Percentiles rank a stretch among this genome's conserved stretches.
These are phyloP conservation scores for Phalaenopsis hybrid DNA, from an alignment of 116 monocot species.

Conservation along the genomic window DNA sequence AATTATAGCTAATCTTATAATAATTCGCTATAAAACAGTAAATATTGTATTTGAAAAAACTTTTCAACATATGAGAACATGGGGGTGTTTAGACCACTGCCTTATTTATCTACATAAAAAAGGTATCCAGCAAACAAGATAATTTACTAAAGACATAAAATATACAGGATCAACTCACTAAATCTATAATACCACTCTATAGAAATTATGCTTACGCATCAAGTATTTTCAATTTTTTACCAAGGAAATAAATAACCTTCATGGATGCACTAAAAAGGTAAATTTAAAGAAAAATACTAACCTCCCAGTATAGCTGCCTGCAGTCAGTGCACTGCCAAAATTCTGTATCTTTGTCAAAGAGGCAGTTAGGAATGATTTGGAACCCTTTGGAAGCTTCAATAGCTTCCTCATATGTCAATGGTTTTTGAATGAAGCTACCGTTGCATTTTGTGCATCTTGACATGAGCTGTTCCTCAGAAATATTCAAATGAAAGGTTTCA, in stretches of 20 bases:
- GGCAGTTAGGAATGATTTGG: constrained; percentile 83
- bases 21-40: neutral
- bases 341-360: constrained; percentile 72
- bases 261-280: too few relatives aligned
- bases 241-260: too few relatives aligned
- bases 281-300: constrained; percentile 13
- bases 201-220: too few relatives aligned
- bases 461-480: constrained; percentile 88
- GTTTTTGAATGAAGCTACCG: constrained; percentile 88
- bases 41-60: neutral
- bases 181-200: neutral
- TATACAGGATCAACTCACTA: neutral
- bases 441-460: constrained; percentile 99
- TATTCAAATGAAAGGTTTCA: constrained; percentile 69
- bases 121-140: neutral
- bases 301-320: constrained; percentile 97
- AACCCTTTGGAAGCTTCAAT: constrained; percentile 85
- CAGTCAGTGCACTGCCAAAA: constrained; percentile 96
- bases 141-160: neutral
- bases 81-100: neutral
- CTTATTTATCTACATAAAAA: neutral
- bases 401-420: constrained; percentile 78
- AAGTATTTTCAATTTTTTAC: too few relatives aligned
- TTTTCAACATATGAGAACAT: neutral
- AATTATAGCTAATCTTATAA: neutral